Evolutionary conservation across 1,284 basidiomycete species (phyloP).

Genomic region (Meira miltonrushii): DNA sequence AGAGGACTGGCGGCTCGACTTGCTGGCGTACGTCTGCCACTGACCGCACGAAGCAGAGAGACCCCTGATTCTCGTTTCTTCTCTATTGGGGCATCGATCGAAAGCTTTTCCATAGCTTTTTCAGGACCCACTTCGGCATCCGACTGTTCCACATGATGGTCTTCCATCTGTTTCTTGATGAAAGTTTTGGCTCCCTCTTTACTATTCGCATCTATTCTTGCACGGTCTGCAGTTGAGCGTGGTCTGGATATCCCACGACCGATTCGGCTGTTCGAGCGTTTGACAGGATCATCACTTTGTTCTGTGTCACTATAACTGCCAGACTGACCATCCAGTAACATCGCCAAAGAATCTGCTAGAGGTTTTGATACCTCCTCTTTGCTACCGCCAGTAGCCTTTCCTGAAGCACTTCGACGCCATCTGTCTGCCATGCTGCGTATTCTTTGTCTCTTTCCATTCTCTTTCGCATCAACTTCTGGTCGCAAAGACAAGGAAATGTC

Average conservation of each 20-base stretch:
- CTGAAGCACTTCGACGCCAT: constrained; percentile 4
- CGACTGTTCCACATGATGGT: not conserved
- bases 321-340: not conserved
- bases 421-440: constrained; percentile 15
- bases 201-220: constrained; percentile 1
- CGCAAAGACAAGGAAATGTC: constrained; percentile 59
- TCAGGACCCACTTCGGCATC: not conserved
- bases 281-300: not conserved
- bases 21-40: not conserved
- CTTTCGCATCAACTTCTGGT: constrained; percentile 2
- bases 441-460: constrained; percentile 9
- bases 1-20: constrained; percentile 7
- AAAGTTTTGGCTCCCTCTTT: not conserved
- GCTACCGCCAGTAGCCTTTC: not conserved
- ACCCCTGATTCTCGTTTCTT: constrained; percentile 3
- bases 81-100: not conserved
- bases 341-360: not conserved
- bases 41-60: constrained; percentile 10
- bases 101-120: not conserved
- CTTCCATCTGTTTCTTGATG: not conserved
- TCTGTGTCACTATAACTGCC: constrained; percentile 5
- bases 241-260: not conserved
- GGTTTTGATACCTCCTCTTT: not conserved
- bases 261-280: not conserved
- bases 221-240: not conserved